Base-by-base conservation (phyloP, 495 filamentous ascomycete species). In the Tuber aestivum region DNA sequence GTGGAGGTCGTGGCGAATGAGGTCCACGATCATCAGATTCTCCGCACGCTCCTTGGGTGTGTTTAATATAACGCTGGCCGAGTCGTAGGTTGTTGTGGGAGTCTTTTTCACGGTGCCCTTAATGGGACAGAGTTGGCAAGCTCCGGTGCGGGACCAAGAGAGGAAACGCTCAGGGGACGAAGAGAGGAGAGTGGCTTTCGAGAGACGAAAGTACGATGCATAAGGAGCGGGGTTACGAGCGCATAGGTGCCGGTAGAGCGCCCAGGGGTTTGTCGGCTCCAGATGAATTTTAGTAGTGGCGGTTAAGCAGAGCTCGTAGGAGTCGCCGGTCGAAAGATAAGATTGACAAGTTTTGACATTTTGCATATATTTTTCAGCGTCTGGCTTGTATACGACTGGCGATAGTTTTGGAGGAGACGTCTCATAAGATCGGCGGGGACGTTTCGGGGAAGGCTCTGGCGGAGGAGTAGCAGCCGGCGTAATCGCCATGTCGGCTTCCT, bases 21-120 rank as follows among this genome's bases (percentile, higher is more conserved):
- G 86, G 85, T 97, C 95, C 1, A 97, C 94, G 76, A 99, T 97
- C 95, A 99, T 99, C 10, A 99, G 88, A 81, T 97, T 97, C 85
- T 99, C 95, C 20, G 95, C 94, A 80, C 90, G 91, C 82, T 97
- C 95, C 82, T 99, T 99, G 20, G 91, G 90, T 2, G 91, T 87
- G 71, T 90, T 86, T 6, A 97, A 88, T 75, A 94, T 88, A 56
- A 83, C 83, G 56, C 88, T 89, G 21, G 94, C 95, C 78, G 91
- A 86, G 20, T 86, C 87, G 65, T 91, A 85, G 2, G 92, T 95
- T 81, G 89, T 88, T 23, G 83, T 83, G 42, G 86, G 83, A 0
- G 88, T 87, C 82, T 95, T 97, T 71, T 89, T 89, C 48, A 97
- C 93, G 0, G 95, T 99, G 40, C 95, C 95, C 85, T 99, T 99